These are phyloP conservation scores for Hymenoscyphus infarciens DNA, from an alignment of 2,329 filamentous ascomycete genomes.

Conservation along the genomic window DNA sequence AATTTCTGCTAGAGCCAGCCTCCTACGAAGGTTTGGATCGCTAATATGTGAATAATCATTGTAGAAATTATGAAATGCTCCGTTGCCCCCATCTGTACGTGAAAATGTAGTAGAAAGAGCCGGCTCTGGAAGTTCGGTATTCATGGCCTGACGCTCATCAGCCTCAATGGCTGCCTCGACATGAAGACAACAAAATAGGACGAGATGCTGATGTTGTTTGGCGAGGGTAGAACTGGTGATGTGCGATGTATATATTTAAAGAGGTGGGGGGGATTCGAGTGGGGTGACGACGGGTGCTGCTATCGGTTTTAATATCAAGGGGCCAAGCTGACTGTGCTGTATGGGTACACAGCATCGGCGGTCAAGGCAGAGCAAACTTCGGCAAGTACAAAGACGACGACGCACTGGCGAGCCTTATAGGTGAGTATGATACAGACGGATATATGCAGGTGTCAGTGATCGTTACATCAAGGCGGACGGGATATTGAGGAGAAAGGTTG, in stretches of 20 bases:
- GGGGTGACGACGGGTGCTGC: not conserved
- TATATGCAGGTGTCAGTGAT: not conserved
- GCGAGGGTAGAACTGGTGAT: not conserved
- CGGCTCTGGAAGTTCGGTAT: slow-evolving; percentile 24
- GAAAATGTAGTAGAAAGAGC: slow-evolving; percentile 19
- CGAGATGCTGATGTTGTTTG: not conserved
- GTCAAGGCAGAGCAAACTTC: not conserved
- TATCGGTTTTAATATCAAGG: not conserved
- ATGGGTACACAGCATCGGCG: slow-evolving; percentile 1
- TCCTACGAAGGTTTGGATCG: slow-evolving; percentile 73
- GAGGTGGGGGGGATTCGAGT: not conserved
- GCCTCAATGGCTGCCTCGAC: slow-evolving; percentile 11
- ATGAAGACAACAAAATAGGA: slow-evolving; percentile 3
- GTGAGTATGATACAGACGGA: no score
- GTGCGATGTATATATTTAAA: not conserved
- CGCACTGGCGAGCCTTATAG: not conserved
- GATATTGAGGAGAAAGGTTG: not conserved
- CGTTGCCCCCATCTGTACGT: slow-evolving; percentile 58
- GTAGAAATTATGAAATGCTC: slow-evolving; percentile 67
- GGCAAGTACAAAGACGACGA: not conserved
- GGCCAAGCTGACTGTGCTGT: not conserved
- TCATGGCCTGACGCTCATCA: slow-evolving; percentile 19
- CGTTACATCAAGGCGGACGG: not conserved
- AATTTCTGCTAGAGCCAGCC: slow-evolving; percentile 73
- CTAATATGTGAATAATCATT: slow-evolving; percentile 53